Evolutionary conservation across 2,329 filamentous ascomycete species (phyloP).

Genomic region (Colletotrichum truncatum): DNA sequence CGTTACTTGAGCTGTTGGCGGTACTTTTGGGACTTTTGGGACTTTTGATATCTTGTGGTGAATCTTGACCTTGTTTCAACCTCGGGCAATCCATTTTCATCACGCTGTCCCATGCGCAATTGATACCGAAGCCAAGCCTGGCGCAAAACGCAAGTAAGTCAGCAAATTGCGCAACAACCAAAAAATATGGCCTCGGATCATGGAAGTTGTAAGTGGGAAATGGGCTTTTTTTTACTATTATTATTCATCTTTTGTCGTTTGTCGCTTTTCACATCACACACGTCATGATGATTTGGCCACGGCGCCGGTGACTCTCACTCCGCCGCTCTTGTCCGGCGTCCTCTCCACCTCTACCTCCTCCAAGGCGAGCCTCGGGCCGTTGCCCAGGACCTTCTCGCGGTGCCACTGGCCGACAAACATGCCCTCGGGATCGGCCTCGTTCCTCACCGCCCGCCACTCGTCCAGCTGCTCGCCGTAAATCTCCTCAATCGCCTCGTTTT

Average conservation of each 20-base stretch:
- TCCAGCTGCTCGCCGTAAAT: conserved; percentile 77
- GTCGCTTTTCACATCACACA: neutral
- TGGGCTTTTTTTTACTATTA: too few relatives aligned
- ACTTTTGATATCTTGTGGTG: neutral
- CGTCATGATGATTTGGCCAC: neutral
- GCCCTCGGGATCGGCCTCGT: conserved; percentile 79
- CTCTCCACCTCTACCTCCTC: conserved; percentile 45
- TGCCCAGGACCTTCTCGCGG: conserved; percentile 68
- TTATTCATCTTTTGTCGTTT: too few relatives aligned
- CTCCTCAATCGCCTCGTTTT: conserved; percentile 64
- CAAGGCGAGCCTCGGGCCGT: conserved; percentile 42
- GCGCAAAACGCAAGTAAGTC: too few relatives aligned
- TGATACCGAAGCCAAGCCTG: too few relatives aligned
- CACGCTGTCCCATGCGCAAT: too few relatives aligned
- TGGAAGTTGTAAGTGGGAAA: too few relatives aligned
- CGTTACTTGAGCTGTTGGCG: neutral
- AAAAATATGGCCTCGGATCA: too few relatives aligned
- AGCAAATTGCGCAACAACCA: too few relatives aligned
- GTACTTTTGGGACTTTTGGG: too few relatives aligned
- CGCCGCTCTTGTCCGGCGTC: neutral
- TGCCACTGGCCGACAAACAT: conserved; percentile 96
- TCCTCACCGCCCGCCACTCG: conserved; percentile 74
- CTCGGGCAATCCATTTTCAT: too few relatives aligned
- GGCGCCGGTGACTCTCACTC: neutral
- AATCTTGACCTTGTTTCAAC: too few relatives aligned